These are phyloP conservation scores for Yamadazyma songkhlaensis DNA, from an alignment of 1,139 yeast genomes.

Conservation along the genomic window DNA sequence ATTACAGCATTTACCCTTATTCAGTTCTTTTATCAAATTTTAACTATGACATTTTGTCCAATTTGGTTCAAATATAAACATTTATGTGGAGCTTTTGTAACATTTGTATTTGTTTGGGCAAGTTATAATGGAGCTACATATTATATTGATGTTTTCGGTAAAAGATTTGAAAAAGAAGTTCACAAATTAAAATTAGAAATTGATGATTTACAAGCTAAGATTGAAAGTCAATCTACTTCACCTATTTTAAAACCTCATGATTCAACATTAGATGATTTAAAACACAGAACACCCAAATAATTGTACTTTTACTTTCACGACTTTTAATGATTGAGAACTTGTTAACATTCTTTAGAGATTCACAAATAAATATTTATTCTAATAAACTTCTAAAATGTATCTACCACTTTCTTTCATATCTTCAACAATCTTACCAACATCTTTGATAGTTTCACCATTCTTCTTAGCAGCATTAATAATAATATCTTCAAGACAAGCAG, in stretches of 20 bases:
- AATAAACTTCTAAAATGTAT: constrained; percentile 91
- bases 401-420: constrained; percentile 92
- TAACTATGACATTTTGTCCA: constrained; percentile 90
- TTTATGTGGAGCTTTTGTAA: constrained; percentile 67
- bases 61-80: constrained; percentile 72
- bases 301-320: too few species aligned
- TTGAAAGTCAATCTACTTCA: constrained; percentile 36
- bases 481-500: constrained; percentile 85
- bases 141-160: constrained; percentile 88
- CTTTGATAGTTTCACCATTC: constrained; percentile 62
- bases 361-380: constrained; percentile 3
- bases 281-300: not conserved
- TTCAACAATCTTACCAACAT: constrained; percentile 78
- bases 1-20: constrained; percentile 80
- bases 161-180: constrained; percentile 81
- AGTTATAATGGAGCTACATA: constrained; percentile 93
- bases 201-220: constrained; percentile 51
- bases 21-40: constrained; percentile 82
- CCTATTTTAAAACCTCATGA: constrained; percentile 17
- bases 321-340: too few species aligned
- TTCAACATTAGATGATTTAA: constrained; percentile 1
- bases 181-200: constrained; percentile 68
- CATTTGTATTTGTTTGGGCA: constrained; percentile 72
- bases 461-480: constrained; percentile 66
- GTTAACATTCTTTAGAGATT: too few species aligned